Conservation (phyloP, 2,329 filamentous ascomycete genomes). For the Xylariaceae sp. region DNA sequence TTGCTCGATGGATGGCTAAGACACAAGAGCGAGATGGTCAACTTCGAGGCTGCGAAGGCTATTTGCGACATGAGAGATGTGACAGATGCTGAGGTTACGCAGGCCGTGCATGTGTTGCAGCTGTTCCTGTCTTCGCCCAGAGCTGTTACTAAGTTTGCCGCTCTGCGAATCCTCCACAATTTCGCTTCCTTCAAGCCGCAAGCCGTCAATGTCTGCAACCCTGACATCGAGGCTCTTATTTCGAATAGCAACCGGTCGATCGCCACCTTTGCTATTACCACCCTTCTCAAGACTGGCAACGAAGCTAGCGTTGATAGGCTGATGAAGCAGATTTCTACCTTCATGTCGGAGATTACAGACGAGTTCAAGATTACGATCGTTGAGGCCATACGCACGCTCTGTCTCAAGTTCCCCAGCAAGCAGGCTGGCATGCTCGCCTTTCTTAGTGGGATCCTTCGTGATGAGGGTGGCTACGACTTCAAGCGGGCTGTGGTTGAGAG, state of each 20-base stretch:
- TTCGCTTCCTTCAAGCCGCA: conserved; percentile 96
- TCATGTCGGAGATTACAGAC: conserved; percentile 98
- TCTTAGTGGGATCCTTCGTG: conserved; percentile 90
- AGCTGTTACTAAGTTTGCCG: conserved; percentile 94
- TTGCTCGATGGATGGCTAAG: conserved; percentile 93
- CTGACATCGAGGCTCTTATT: conserved; percentile 93
- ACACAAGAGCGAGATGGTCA: conserved; percentile 99
- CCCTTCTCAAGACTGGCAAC: conserved; percentile 95
- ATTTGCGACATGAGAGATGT: conserved; percentile 94
- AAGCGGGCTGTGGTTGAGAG: conserved; percentile 97
- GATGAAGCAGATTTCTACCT: conserved; percentile 97
- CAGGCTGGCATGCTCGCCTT: conserved; percentile 97
- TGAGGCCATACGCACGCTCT: conserved; percentile 92
- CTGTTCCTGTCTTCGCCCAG: conserved; percentile 94
- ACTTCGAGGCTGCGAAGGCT: conserved; percentile 97
- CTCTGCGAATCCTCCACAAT: conserved; percentile 91
- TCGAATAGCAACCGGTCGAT: conserved; percentile 97
- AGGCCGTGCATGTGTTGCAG: conserved; percentile 92
- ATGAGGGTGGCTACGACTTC: conserved; percentile 97
- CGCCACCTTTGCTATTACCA: conserved; percentile 97
- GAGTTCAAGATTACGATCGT: conserved; percentile 99
- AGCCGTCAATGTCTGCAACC: conserved; percentile 89
- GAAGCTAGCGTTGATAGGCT: conserved; percentile 93
- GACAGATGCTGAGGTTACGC: conserved; percentile 82
- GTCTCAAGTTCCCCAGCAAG: conserved; percentile 96